A percentile compares a stretch with the other conserved stretches of the same genome.
Evolutionary conservation across 345 rosid genomes (phyloP).

Genomic region (Rhodamnia argentea): DNA sequence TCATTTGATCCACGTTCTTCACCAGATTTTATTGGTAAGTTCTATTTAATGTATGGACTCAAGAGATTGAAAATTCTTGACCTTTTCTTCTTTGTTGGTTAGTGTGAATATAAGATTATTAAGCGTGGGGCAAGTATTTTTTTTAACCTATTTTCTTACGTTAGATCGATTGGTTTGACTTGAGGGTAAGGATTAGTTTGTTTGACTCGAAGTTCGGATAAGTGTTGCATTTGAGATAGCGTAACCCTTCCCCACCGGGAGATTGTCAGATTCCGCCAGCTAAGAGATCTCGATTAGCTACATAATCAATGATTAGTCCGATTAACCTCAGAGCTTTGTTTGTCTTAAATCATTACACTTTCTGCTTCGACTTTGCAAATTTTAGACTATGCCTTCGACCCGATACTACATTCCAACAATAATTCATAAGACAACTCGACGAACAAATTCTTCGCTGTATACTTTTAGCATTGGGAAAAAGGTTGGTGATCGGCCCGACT

Average conservation of each 20-base stretch:
- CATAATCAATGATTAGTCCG: background rate
- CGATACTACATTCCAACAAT: no score
- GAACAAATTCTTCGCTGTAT: background rate
- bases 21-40: background rate
- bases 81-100: background rate
- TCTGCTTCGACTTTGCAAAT: no score
- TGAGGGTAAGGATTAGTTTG: background rate
- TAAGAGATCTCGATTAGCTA: background rate
- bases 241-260: background rate
- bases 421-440: no score
- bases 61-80: background rate
- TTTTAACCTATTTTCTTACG: background rate
- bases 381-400: no score
- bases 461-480: background rate
- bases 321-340: background rate
- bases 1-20: background rate
- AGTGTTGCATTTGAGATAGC: background rate
- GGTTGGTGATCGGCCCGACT: rapidly evolving
- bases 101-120: background rate
- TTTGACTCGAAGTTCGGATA: background rate
- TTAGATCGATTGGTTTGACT: background rate
- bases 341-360: no score
- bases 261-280: background rate
- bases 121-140: background rate
- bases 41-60: background rate